Base-by-base conservation (phyloP, 805 yeast genomes). In the Wickerhamiella brachini region DNA sequence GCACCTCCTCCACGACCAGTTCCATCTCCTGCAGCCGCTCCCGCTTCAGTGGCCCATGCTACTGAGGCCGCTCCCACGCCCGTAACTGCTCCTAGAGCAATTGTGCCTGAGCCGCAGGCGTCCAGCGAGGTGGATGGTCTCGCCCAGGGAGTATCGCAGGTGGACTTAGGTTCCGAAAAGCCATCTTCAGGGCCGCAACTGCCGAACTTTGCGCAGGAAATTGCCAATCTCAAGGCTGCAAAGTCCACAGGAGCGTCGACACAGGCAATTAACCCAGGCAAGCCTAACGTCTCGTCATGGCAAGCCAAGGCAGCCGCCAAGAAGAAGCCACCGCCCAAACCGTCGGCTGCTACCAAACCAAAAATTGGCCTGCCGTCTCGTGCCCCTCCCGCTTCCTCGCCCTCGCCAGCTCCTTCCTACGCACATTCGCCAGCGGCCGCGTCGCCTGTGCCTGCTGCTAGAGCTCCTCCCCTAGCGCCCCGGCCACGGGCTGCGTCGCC, bases 271-370 rank as follows among this genome's bases (percentile, higher is more conserved):
- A 44, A 5, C 2, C 9, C 31, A 37, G 13, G 29, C 31, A 48
- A 45, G 9, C 22, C 31, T n/a, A n/a, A 9, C 7, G 12, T n/a
- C 20, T 31, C 41, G 18, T 45, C 41, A 24, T 37, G 41, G 41
- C 41, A 37, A 10, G 41, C 41, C 41, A 45, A 39, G 15, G 49
- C 60, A 2, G 52, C 55, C 3, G 50, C 44, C 8, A 53, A 53
- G 29, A 53, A 54, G 47, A 51, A 57, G 31, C 55, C 59, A 12
- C 59, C 61, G 26, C 60, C 61, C 22, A 54, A 55, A 18, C 61
- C 58, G 13, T 53, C 58, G 13, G 43, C 47, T 2, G 18, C 17
- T 3, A n/a, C 39, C 22, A 49, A 49, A n/a, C 51, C 51, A 7
- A 49, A 44, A 18, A 10, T 44, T 15, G 24, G n/a, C 6, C 37